Base-by-base conservation (phyloP, 1,284 basidiomycete species). In the Pascua sp. region DNA sequence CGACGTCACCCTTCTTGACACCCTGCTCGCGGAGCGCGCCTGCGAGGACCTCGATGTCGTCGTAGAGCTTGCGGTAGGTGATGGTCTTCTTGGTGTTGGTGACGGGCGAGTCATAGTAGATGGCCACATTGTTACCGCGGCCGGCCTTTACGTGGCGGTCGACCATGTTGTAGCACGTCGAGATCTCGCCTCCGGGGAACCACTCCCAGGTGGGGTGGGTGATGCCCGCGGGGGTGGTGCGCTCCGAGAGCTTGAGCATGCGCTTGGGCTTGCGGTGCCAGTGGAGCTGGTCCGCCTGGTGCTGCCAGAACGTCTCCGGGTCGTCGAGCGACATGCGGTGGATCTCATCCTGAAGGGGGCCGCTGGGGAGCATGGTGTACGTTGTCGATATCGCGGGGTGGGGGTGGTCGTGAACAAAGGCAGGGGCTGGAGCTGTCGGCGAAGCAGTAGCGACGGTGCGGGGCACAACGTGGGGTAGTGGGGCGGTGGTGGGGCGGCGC, bases 1-100 rank as follows among this genome's bases (percentile, higher is more conserved):
- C 89, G 39, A 89, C 91, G 75, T 97, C 93, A 56, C 94, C 94
- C 80, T 93, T 94, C 80, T 88, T 90, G 76, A 97, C 83, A 58
- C 93, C 92, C 67, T 90, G 83, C 5, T 80, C 81, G 73, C 87
- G 91, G 77, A 97, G 88, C 13, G 93, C 89, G 66, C 94, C 94
- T 51, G 94, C 93, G 58, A 94, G 77, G 55, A 83, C 81, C 79
- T 84, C 92, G 48, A 94, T 91, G 71, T 95, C 89, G 60, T 85
- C 85, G 47, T 95, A 84, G 56, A 97, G 88, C 76, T 95, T 83
- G 17, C 83, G 81, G 74, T 90, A 96, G 45, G 86, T 82, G 74
- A 96, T 83, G 55, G 55, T 55, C 44, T 52, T 51, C 61, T 59
- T 62, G 47, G 50, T 49, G 36, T 47, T 17, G 41, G 61, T 55